These are phyloP conservation scores for Penstemon davidsonii DNA, from an alignment of 257 asterid species.

Conservation along the genomic window DNA sequence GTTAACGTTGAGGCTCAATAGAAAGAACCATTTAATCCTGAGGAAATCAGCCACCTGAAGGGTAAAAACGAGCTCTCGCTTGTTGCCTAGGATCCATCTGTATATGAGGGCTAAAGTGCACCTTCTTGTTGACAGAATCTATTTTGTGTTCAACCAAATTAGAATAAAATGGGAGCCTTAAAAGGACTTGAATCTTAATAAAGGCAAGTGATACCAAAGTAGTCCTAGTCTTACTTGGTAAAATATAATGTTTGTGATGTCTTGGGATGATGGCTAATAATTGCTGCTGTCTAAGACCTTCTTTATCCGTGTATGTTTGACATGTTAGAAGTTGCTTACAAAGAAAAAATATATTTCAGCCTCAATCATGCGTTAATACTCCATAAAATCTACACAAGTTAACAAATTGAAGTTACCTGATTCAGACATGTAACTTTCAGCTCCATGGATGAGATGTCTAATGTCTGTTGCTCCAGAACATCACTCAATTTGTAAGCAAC, in stretches of 20 bases:
- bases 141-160: slow-evolving; percentile 28
- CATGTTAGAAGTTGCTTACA: slow-evolving; percentile 80
- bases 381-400: slow-evolving; percentile 14
- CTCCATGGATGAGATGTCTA: slow-evolving; percentile 72
- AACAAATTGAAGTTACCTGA: slow-evolving; percentile 52
- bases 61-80: slow-evolving; percentile 56
- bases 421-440: slow-evolving; percentile 60
- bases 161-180: slow-evolving; percentile 24
- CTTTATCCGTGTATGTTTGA: slow-evolving; percentile 72
- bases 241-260: slow-evolving; percentile 91
- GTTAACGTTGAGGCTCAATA: slow-evolving; percentile 7
- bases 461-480: slow-evolving; percentile 72
- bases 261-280: slow-evolving; percentile 80
- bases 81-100: slow-evolving; percentile 65
- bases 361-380: slow-evolving; percentile 24
- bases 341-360: slow-evolving; percentile 25
- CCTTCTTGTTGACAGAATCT: slow-evolving; percentile 88
- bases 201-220: slow-evolving; percentile 3
- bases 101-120: slow-evolving; percentile 71
- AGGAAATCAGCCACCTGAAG: slow-evolving; percentile 55
- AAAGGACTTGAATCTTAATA: slow-evolving; percentile 19
- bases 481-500: slow-evolving; percentile 88
- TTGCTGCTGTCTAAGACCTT: slow-evolving; percentile 96
- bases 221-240: slow-evolving; percentile 68
- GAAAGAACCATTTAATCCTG: slow-evolving; percentile 19